phyloP scores from a whole-genome alignment of 164 flowering plant species.

The Stephania cephalantha region DNA sequence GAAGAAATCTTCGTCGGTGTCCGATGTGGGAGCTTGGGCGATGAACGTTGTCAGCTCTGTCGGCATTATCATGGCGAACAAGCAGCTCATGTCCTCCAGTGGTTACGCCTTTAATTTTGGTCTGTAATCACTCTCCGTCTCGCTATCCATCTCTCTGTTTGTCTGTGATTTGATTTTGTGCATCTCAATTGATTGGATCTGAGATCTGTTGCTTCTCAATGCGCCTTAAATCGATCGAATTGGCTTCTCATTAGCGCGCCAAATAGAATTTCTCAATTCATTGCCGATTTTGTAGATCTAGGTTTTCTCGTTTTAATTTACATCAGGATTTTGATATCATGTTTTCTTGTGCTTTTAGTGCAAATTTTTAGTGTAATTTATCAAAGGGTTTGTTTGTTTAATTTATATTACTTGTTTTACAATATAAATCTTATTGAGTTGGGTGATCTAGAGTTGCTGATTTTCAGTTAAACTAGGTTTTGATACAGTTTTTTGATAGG shows the following conservation, averaged over 20 bases:
- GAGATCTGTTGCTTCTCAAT: constrained; percentile 4
- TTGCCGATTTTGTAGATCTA: neutral
- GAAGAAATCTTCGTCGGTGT: constrained; percentile 49
- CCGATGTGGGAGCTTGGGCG: constrained; percentile 90
- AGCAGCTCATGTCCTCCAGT: constrained; percentile 76
- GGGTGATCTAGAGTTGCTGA: neutral
- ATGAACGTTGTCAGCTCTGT: constrained; percentile 88
- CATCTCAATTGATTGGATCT: constrained; percentile 10
- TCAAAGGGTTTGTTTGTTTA: neutral
- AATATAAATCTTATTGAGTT: neutral
- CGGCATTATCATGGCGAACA: constrained; percentile 91
- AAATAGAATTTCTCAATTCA: neutral
- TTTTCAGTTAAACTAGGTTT: neutral
- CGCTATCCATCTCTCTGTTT: neutral
- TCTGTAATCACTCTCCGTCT: constrained; percentile 18
- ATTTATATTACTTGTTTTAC: neutral
- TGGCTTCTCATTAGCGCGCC: neutral
- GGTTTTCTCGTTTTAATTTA: neutral
- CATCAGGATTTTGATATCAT: neutral
- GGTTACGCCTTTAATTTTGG: constrained; percentile 83
- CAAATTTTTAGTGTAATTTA: neutral
- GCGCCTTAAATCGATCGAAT: neutral
- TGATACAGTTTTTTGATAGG: neutral
- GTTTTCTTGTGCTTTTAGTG: neutral
- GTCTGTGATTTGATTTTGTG: neutral